Conservation (phyloP, 1,284 basidiomycete species). For the Pascua guehoae region DNA sequence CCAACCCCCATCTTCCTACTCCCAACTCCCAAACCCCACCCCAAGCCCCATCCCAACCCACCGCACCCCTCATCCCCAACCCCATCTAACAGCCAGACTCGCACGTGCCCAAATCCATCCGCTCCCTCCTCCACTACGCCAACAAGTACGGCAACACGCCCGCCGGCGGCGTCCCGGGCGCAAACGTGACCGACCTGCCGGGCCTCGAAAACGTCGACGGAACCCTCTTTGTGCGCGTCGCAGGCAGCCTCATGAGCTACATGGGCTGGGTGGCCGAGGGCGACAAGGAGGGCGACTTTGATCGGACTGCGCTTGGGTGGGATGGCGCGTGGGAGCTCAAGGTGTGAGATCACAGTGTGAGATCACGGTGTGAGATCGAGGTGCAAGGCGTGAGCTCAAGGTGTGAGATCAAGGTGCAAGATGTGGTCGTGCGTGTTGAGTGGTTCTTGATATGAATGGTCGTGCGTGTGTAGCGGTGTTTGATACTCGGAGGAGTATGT, state of each 20-base stretch:
- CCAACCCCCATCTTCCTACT: no score
- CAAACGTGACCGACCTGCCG: constrained; percentile 28
- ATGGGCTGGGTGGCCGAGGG: constrained; percentile 63
- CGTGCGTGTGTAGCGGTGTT: no score
- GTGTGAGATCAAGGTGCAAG: no score
- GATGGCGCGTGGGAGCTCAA: constrained; percentile 60
- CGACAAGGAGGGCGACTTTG: constrained; percentile 53
- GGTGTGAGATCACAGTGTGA: no score
- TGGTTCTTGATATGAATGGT: no score
- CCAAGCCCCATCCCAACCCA: no score
- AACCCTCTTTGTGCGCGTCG: constrained; percentile 61
- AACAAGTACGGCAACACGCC: constrained; percentile 54
- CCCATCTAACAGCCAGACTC: constrained; percentile 50
- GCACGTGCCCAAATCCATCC: constrained; percentile 61
- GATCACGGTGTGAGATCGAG: no score
- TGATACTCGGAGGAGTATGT: no score
- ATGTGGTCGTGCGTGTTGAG: no score
- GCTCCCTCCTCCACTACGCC: constrained; percentile 57
- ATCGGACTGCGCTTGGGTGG: constrained; percentile 63
- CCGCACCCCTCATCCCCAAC: no score
- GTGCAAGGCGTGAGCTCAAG: no score
- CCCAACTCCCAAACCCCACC: no score
- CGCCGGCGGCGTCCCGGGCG: constrained; percentile 53
- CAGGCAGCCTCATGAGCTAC: constrained; percentile 60
- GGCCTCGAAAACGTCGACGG: constrained; percentile 58